Conservation (phyloP, 208 protist genomes). For the Entamoeba nuttalli region DNA sequence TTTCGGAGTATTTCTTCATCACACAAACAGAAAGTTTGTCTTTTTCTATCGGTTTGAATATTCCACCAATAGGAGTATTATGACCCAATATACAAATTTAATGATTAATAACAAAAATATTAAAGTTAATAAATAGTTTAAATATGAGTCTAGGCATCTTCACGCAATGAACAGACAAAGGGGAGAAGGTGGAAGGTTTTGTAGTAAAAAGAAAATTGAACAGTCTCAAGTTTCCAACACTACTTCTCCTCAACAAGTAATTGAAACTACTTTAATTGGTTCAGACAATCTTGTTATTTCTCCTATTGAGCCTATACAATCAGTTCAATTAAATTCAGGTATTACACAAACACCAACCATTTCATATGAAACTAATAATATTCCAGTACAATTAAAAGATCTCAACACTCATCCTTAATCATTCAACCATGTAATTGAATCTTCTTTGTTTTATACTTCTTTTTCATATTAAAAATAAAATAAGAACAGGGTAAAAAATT, state of each 20-base stretch:
- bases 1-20: not conserved
- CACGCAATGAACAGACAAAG: not conserved
- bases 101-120: too few relatives aligned
- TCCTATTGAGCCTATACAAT: not conserved
- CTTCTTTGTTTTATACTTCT: too few relatives aligned
- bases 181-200: not conserved
- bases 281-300: not conserved
- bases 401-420: too few relatives aligned
- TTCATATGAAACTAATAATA: not conserved
- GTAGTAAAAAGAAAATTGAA: not conserved
- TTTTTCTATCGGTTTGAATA: not conserved
- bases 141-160: not conserved
- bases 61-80: too few relatives aligned
- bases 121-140: not conserved
- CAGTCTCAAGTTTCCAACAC: not conserved
- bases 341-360: not conserved
- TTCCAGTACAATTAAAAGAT: not conserved
- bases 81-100: too few relatives aligned
- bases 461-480: too few relatives aligned
- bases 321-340: not conserved
- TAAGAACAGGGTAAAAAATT: too few relatives aligned
- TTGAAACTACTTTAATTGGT: not conserved
- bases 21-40: not conserved
- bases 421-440: too few relatives aligned
- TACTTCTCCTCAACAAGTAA: not conserved